These are phyloP conservation scores for Theileria orientalis DNA, from an alignment of 169 alveolate species.

Conservation along the genomic window DNA sequence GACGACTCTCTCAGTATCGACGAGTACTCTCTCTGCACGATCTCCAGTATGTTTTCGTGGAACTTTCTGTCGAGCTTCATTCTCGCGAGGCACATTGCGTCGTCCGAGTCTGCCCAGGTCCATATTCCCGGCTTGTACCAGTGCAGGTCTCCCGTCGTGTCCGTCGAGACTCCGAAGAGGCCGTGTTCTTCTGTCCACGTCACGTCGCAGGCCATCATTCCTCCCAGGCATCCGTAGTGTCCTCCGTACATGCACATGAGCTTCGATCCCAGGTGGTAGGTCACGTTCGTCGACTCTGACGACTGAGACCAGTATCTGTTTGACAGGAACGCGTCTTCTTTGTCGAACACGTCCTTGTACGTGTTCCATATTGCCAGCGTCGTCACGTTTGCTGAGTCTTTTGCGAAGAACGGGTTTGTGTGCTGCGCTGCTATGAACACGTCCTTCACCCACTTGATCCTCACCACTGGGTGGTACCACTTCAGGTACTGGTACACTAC, in stretches of 20 bases:
- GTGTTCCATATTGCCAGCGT: conserved; percentile 64
- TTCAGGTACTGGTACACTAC: conserved; percentile 54
- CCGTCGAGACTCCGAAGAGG: conserved; percentile 45
- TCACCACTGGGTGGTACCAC: conserved; percentile 64
- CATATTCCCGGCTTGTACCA: conserved; percentile 61
- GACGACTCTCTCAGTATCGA: conserved; percentile 15
- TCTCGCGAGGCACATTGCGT: conserved; percentile 53
- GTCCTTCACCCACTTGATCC: conserved; percentile 60
- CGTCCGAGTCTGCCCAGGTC: conserved; percentile 65
- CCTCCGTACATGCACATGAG: conserved; percentile 60
- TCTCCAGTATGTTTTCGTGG: conserved; percentile 27
- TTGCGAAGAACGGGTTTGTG: conserved; percentile 41
- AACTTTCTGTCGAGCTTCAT: conserved; percentile 20
- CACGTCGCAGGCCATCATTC: conserved; percentile 54
- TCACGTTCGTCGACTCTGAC: conserved; percentile 7
- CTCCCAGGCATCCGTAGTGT: conserved; percentile 42
- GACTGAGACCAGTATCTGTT: conserved; percentile 48
- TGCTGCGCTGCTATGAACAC: conserved; percentile 40
- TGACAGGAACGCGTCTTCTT: conserved; percentile 58
- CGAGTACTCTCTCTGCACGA: conserved; percentile 22
- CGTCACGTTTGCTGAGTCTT: conserved; percentile 41
- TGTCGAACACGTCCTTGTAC: conserved; percentile 57
- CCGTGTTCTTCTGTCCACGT: conserved; percentile 52
- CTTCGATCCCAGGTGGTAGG: conserved; percentile 47
- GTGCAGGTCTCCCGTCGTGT: conserved; percentile 57